Conservation (phyloP, 108 stramenopile genomes). For the Parietichytrium sp. region DNA sequence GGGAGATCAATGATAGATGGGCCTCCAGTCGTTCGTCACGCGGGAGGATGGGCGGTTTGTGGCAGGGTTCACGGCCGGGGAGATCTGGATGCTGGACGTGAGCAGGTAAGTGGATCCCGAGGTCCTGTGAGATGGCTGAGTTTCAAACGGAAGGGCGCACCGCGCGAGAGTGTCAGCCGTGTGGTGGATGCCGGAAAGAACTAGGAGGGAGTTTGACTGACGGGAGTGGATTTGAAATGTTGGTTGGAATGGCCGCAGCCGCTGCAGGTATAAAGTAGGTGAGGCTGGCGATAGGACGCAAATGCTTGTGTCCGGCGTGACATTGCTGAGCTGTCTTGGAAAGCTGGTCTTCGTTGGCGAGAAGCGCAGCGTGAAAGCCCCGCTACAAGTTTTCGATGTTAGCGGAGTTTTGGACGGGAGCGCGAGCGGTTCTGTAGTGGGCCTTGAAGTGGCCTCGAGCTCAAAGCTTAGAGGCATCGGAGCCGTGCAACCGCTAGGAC, state of each 20-base stretch:
- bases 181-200: no score
- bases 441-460: background rate
- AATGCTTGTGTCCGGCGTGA: no score
- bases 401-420: background rate
- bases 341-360: background rate
- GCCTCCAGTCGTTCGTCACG: no score
- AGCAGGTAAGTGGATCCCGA: no score
- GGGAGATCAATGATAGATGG: no score
- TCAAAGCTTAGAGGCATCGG: background rate
- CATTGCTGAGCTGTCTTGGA: background rate
- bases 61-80: background rate
- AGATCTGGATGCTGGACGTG: constrained; percentile 37
- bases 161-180: no score
- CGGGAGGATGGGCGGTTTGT: background rate
- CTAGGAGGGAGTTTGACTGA: no score
- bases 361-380: background rate
- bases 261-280: background rate
- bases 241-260: background rate
- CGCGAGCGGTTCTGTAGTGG: background rate
- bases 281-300: no score
- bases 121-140: no score
- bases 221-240: background rate
- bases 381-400: constrained; percentile 3
- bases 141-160: no score
- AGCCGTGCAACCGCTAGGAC: background rate